Evolutionary conservation across 768 basidiomycete genomes (phyloP), one percentile per base, ranked within the genome.

Genomic region (Lyophyllum decastes): DNA sequence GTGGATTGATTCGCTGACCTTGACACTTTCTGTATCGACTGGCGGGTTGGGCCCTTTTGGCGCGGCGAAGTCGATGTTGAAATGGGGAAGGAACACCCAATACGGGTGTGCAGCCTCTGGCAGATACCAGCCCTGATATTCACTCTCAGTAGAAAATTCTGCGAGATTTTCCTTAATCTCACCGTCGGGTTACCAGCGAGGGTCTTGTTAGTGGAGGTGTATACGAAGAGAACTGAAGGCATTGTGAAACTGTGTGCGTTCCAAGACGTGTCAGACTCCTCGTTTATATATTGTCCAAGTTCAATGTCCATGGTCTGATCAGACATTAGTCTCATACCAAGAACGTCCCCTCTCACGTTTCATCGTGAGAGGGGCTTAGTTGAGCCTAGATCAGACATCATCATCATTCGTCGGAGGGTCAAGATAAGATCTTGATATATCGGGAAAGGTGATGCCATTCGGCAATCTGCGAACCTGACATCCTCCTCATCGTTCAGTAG

Each of bases 41-140:
- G 90, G 89, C 6, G 90, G 88, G 61, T 87, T 86, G 21, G 89
- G 80, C 56, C 88, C 88, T 10, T 70, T 71, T 9, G 86, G 85
- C 1, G 84, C 75, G 0, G 85, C 87, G 61, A 86, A 84, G 52
- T 83, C 84, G 64, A 89, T 80, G 33, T 71, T 72, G 63, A 73
- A 77, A 55, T 83, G 75, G 21, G 82, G 79, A 2, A 69, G 66
- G 27, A 87, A 74, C 54, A 78, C 69, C 65, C 85, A 87, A 72
- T 87, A 89, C 0, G 88, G 88, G 68, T 90, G 89, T 0, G 87
- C 87, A 12, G 84, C 84, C 68, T 94, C 90, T 5, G 89, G 87
- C 27, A 91, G 78, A 70, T 85, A 92, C 86, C 86, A 91, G 21
- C 90, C 89, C 87, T 88, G 56, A 11, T 9, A 11, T 26, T 30